A percentile compares a stretch with the other conserved stretches of the same genome.
phyloP scores from a whole-genome alignment of 2,329 filamentous ascomycete species.

The Aureobasidium sp. region DNA sequence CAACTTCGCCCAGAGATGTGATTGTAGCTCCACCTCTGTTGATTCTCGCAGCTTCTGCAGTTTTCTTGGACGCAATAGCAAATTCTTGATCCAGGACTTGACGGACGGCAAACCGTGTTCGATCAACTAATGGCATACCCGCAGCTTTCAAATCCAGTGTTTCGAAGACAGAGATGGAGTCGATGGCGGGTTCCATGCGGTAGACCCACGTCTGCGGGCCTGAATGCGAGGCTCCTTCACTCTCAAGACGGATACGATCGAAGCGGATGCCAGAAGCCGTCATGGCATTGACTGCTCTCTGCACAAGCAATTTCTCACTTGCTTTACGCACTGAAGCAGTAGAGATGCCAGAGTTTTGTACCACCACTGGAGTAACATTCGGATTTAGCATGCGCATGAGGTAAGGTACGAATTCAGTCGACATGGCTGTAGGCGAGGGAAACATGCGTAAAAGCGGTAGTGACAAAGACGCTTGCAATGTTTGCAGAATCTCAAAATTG shows the following conservation, averaged over 20 bases:
- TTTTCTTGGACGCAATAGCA: conserved; percentile 60
- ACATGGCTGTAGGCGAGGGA: conserved; percentile 68
- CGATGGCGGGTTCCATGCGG: conserved; percentile 89
- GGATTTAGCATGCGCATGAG: conserved; percentile 77
- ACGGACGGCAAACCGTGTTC: conserved; percentile 83
- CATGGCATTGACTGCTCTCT: conserved; percentile 74
- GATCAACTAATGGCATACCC: conserved; percentile 36
- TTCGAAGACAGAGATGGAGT: conserved; percentile 68
- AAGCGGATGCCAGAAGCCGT: conserved; percentile 74
- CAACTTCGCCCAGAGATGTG: conserved; percentile 18
- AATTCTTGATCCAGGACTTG: conserved; percentile 92
- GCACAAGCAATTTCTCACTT: conserved; percentile 70
- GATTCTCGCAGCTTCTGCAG: conserved; percentile 59
- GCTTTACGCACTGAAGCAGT: conserved; percentile 85
- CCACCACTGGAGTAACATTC: conserved; percentile 82
- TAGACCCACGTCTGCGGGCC: conserved; percentile 59
- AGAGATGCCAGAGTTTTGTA: conserved; percentile 44
- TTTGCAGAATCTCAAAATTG: conserved; percentile 65
- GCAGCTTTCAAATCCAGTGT: conserved; percentile 49
- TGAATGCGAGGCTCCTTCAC: conserved; percentile 31
- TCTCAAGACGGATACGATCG: conserved; percentile 68
- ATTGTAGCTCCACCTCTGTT: conserved; percentile 38
- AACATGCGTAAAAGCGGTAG: conserved; percentile 69
- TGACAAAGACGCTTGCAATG: conserved; percentile 64
- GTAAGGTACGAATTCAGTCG: conserved; percentile 78